Evolutionary conservation across 768 basidiomycete species (phyloP).

Genomic region (Lactifluus volemus): DNA sequence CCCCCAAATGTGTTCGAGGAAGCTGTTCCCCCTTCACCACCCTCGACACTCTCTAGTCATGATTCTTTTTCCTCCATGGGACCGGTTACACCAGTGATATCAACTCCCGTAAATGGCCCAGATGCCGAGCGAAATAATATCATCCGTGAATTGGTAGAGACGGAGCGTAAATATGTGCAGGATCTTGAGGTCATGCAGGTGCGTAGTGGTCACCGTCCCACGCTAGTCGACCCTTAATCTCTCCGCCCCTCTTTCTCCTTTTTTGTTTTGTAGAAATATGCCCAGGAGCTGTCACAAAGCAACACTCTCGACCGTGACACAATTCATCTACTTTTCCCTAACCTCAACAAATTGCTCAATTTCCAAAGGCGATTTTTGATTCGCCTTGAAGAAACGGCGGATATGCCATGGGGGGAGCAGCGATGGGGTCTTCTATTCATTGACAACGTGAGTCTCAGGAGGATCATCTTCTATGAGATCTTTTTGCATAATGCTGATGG

Average conservation of each 20-base stretch:
- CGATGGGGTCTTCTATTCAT: conserved; percentile 83
- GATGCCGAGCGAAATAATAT: conserved; percentile 68
- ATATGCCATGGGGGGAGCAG: conserved; percentile 74
- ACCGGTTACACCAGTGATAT: conserved; percentile 33
- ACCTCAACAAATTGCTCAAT: conserved; percentile 89
- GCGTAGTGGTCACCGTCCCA: conserved; percentile 22
- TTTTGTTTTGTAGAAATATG: conserved; percentile 62
- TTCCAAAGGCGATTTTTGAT: conserved; percentile 94
- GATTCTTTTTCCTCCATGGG: conserved; percentile 52
- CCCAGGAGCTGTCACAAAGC: conserved; percentile 70
- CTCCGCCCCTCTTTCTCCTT: too few relatives aligned
- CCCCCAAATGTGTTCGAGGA: conserved; percentile 62
- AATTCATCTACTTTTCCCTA: conserved; percentile 91
- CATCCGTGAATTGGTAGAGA: conserved; percentile 85
- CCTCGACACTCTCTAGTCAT: conserved; percentile 40
- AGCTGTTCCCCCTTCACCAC: conserved; percentile 45
- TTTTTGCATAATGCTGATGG: conserved; percentile 30
- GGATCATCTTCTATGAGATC: conserved; percentile 5
- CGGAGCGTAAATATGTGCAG: conserved; percentile 93
- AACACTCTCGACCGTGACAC: conserved; percentile 90
- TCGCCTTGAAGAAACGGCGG: conserved; percentile 77
- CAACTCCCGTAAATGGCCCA: conserved; percentile 44
- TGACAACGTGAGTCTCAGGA: conserved; percentile 55
- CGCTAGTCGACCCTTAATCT: not conserved
- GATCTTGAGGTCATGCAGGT: conserved; percentile 97